Evolutionary conservation across 2,329 filamentous ascomycete species (phyloP).

Genomic region (Ustilaginoidea virens): DNA sequence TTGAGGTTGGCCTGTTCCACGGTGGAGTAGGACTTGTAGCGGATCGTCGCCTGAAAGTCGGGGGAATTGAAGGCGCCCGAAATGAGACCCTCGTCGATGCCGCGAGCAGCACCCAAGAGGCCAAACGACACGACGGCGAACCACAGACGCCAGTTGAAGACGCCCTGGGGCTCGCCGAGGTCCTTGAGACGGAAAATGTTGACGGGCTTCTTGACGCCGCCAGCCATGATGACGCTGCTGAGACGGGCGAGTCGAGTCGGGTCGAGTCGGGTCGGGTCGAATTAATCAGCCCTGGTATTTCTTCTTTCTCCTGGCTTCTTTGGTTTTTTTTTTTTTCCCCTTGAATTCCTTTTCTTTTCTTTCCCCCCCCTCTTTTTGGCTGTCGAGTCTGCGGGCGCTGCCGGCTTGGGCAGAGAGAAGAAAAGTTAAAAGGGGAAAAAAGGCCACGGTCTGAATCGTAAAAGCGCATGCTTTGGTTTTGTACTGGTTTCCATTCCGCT

Average conservation of each 20-base stretch:
- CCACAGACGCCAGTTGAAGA: slow-evolving; percentile 67
- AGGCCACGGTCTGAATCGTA: too few relatives aligned
- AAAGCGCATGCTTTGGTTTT: too few relatives aligned
- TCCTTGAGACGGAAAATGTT: slow-evolving; percentile 50
- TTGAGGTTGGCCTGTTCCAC: slow-evolving; percentile 50
- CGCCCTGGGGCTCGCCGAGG: slow-evolving; percentile 50
- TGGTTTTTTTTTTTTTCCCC: too few relatives aligned
- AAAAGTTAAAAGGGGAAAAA: too few relatives aligned
- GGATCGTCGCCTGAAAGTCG: slow-evolving; percentile 44
- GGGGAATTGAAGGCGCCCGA: slow-evolving; percentile 53
- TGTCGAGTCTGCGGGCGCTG: too few relatives aligned
- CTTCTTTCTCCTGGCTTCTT: too few relatives aligned
- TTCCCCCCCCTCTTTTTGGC: too few relatives aligned
- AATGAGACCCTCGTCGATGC: slow-evolving; percentile 70
- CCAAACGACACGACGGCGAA: slow-evolving; percentile 61
- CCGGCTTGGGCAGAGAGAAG: too few relatives aligned
- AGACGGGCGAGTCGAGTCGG: neutral
- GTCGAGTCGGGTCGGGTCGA: too few relatives aligned
- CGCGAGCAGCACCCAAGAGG: slow-evolving; percentile 61
- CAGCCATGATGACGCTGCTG: slow-evolving; percentile 24
- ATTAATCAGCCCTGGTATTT: too few relatives aligned
- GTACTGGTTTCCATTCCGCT: too few relatives aligned
- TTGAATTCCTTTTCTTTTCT: too few relatives aligned
- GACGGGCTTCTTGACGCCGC: slow-evolving; percentile 37
- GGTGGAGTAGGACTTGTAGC: slow-evolving; percentile 35